Percentiles rank a stretch among this genome's conserved stretches.
Conservation (phyloP, 2,329 filamentous ascomycete species). For the Nannizzia gypsea region DNA sequence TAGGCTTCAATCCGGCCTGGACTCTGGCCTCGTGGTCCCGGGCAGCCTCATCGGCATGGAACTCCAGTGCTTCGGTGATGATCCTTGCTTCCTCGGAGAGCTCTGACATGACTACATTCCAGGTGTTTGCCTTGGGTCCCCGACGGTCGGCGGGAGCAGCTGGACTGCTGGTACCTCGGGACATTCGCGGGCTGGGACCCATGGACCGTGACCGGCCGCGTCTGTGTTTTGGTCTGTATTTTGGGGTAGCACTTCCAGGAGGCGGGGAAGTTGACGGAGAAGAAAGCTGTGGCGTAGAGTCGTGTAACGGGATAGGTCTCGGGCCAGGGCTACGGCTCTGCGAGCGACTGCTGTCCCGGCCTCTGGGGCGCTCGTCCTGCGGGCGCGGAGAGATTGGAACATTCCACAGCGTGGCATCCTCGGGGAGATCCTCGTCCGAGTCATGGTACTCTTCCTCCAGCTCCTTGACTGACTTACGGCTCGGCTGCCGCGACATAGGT, state of each 20-base stretch:
- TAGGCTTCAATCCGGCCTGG: slow-evolving; percentile 33
- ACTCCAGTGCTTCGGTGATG: slow-evolving; percentile 48
- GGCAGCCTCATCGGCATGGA: slow-evolving; percentile 42
- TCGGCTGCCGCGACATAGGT: slow-evolving; percentile 34
- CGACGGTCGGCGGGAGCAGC: slow-evolving; percentile 22
- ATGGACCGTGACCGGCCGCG: slow-evolving; percentile 26
- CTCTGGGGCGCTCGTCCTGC: slow-evolving; percentile 28
- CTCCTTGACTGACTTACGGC: slow-evolving; percentile 37
- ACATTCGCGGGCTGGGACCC: slow-evolving; percentile 17
- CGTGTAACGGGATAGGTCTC: slow-evolving; percentile 33
- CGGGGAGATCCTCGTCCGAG: slow-evolving; percentile 40
- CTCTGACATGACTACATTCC: slow-evolving; percentile 46
- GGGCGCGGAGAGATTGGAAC: slow-evolving; percentile 39
- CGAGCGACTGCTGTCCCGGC: slow-evolving; percentile 31
- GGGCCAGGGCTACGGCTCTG: slow-evolving; percentile 29
- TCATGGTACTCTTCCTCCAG: slow-evolving; percentile 41
- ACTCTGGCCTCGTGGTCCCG: slow-evolving; percentile 36
- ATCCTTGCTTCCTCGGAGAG: slow-evolving; percentile 49
- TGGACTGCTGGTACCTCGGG: background rate
- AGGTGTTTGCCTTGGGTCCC: slow-evolving; percentile 43
- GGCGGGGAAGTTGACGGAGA: slow-evolving; percentile 19
- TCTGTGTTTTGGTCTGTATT: slow-evolving; percentile 16
- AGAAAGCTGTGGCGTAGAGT: slow-evolving; percentile 22
- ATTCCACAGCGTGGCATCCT: slow-evolving; percentile 41
- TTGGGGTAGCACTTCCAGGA: background rate